phyloP scores from a whole-genome alignment of 345 rosid species.

The Lagerstroemia speciosa region DNA sequence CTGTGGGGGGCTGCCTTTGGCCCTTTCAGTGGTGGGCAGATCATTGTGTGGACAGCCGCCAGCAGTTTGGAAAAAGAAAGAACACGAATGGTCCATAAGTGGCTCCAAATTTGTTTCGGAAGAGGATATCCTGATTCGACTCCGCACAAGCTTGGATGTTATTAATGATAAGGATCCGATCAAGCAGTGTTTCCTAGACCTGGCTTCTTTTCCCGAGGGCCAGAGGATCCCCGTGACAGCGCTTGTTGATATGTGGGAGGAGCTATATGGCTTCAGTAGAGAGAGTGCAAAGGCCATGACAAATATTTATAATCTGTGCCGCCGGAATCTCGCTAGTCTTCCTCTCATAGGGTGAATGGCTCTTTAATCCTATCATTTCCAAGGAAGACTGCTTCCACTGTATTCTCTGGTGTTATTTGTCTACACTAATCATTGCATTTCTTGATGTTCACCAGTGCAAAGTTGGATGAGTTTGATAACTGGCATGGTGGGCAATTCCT shows the following conservation, averaged over 20 bases:
- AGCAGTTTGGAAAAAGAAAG: conserved; percentile 24
- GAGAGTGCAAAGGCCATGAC: conserved; percentile 17
- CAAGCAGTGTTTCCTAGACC: conserved; percentile 49
- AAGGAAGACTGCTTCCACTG: not conserved
- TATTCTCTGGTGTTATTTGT: not conserved
- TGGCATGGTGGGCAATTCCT: conserved; percentile 25
- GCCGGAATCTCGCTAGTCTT: conserved; percentile 31
- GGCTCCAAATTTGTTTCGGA: conserved; percentile 16
- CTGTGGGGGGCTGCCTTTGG: conserved; percentile 55
- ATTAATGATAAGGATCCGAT: conserved; percentile 14
- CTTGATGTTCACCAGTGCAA: conserved; percentile 24
- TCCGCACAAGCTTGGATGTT: conserved; percentile 35
- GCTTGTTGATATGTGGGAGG: conserved; percentile 49
- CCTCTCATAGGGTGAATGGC: conserved; percentile 27
- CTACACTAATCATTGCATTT: not conserved
- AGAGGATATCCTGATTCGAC: conserved; percentile 25
- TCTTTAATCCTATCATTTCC: not conserved
- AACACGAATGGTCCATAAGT: conserved; percentile 21
- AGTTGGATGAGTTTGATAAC: conserved; percentile 22
- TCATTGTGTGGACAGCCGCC: conserved; percentile 30
- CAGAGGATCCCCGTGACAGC: conserved; percentile 34
- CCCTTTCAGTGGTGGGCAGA: conserved; percentile 39
- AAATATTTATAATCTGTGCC: conserved; percentile 32
- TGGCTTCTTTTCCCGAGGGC: conserved; percentile 53
- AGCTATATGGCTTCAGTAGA: conserved; percentile 24